phyloP scores from a whole-genome alignment of 495 filamentous ascomycete species.

The Copromyces sp. region DNA sequence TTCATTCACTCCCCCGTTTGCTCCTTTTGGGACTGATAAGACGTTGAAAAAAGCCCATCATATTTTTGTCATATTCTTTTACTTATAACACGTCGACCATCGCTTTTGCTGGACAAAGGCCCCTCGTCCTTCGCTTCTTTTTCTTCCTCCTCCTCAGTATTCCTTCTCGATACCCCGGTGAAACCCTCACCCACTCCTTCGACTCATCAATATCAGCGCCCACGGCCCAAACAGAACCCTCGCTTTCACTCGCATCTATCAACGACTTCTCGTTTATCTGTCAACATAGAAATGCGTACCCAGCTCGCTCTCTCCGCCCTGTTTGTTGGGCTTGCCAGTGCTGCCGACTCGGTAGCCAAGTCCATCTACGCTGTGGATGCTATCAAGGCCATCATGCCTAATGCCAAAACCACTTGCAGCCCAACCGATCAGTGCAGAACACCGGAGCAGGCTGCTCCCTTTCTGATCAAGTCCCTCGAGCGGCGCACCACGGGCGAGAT shows the following conservation, averaged over 20 bases:
- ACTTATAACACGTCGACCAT: not conserved
- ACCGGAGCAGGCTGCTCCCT: slow-evolving; percentile 49
- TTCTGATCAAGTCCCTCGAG: slow-evolving; percentile 20
- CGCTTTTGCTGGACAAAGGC: not conserved
- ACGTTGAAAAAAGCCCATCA: not conserved
- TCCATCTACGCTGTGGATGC: slow-evolving; percentile 31
- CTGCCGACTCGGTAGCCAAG: not conserved
- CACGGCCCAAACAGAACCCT: not conserved
- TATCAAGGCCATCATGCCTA: slow-evolving; percentile 40
- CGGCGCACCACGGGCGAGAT: slow-evolving; percentile 39
- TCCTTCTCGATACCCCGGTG: not conserved
- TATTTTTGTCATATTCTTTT: not conserved
- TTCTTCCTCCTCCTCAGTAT: not conserved
- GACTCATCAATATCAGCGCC: not conserved
- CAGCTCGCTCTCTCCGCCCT: not conserved
- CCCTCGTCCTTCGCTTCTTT: not conserved
- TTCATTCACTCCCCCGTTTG: not conserved
- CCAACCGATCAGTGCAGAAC: slow-evolving; percentile 43
- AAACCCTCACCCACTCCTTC: not conserved
- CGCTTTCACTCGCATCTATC: not conserved
- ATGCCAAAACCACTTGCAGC: slow-evolving; percentile 1
- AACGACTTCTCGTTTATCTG: not conserved
- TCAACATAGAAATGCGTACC: not conserved
- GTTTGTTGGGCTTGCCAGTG: not conserved
- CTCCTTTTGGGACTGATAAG: not conserved